phyloP scores from a whole-genome alignment of 2,329 filamentous ascomycete species.

The Aspergillus sp. region DNA sequence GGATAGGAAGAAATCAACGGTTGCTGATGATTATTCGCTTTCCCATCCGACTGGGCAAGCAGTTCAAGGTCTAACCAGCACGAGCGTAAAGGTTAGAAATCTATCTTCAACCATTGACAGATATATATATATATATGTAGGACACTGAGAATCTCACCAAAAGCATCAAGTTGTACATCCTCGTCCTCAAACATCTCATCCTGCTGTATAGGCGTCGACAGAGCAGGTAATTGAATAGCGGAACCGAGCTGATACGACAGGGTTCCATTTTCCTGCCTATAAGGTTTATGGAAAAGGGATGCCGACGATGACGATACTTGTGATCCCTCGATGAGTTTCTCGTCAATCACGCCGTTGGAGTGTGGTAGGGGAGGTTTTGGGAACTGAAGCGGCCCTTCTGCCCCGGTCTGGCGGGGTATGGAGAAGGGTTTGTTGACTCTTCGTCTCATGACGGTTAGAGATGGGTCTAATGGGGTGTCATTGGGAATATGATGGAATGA shows the following conservation, averaged over 20 bases:
- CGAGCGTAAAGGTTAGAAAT: neutral
- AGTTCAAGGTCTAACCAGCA: constrained; percentile 35
- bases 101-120: neutral
- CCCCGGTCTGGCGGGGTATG: neutral
- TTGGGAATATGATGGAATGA: neutral
- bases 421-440: neutral
- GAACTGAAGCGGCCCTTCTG: neutral
- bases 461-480: neutral
- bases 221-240: neutral
- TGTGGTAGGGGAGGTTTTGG: neutral
- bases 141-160: constrained; percentile 41
- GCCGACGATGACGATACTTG: constrained; percentile 8
- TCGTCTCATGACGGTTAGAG: neutral
- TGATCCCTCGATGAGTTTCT: constrained; percentile 25
- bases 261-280: neutral
- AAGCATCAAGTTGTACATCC: constrained; percentile 46
- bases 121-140: neutral
- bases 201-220: neutral
- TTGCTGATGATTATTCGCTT: constrained; percentile 8
- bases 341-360: constrained; percentile 20
- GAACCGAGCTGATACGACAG: neutral
- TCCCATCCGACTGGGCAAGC: constrained; percentile 31
- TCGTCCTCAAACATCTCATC: constrained; percentile 27
- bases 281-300: constrained; percentile 2
- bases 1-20: neutral